These are phyloP conservation scores for Saturnispora halmiae DNA, from an alignment of 805 yeast species.

Conservation along the genomic window DNA sequence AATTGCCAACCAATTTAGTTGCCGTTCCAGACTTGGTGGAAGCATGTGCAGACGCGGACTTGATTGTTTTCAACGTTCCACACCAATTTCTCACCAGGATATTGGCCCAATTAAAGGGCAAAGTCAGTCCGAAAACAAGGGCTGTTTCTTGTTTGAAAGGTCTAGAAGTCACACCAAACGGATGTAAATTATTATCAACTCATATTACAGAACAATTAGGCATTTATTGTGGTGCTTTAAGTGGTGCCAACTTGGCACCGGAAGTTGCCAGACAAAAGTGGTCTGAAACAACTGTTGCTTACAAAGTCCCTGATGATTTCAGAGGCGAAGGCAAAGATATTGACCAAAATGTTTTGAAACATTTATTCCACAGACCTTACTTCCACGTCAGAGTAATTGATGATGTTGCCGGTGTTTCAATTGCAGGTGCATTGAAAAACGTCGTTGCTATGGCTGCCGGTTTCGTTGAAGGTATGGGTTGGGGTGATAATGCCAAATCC, in stretches of 20 bases:
- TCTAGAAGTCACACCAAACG: conserved; percentile 75
- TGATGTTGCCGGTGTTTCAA: conserved; percentile 92
- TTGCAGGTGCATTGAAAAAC: conserved; percentile 96
- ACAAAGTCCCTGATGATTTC: conserved; percentile 63
- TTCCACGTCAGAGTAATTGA: conserved; percentile 91
- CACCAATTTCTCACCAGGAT: conserved; percentile 87
- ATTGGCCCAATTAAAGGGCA: conserved; percentile 66
- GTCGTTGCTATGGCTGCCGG: conserved; percentile 96
- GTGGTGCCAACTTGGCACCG: conserved; percentile 96
- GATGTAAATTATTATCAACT: conserved; percentile 75
- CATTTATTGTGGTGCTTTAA: conserved; percentile 88
- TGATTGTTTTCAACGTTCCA: conserved; percentile 89
- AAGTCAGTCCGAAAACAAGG: conserved; percentile 59
- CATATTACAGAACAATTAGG: conserved; percentile 74
- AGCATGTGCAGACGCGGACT: conserved; percentile 74
- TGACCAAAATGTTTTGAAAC: conserved; percentile 62
- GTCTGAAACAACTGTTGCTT: conserved; percentile 98
- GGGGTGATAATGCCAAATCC: conserved; percentile 99
- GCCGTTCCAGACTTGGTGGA: conserved; percentile 80
- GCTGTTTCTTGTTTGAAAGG: conserved; percentile 97
- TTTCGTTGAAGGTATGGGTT: conserved; percentile 92
- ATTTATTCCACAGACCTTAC: conserved; percentile 92
- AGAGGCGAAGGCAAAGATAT: conserved; percentile 60
- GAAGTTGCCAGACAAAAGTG: conserved; percentile 93
- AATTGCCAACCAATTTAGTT: conserved; percentile 72